Conservation (phyloP, 2,329 filamentous ascomycete species). For the Pezicula carpinea region DNA sequence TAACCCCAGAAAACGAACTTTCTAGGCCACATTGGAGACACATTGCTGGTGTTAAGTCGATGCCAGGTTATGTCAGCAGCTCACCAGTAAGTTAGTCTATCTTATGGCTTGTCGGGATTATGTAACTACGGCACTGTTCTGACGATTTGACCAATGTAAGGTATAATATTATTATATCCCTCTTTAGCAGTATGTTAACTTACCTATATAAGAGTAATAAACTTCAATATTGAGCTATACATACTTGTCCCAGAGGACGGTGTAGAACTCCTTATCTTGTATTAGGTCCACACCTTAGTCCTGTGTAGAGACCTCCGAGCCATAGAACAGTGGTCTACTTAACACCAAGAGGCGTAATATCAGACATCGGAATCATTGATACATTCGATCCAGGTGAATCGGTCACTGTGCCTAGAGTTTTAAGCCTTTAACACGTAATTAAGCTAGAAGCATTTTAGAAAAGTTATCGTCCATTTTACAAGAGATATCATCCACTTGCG, state of each 20-base stretch:
- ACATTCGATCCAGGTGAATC: too few species aligned
- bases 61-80: conserved; percentile 1
- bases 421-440: not conserved
- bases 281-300: too few species aligned
- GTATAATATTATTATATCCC: too few species aligned
- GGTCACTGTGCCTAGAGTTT: not conserved
- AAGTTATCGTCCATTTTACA: not conserved
- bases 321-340: not conserved
- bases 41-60: not conserved
- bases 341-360: too few species aligned
- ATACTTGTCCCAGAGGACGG: too few species aligned
- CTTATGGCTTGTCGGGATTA: not conserved
- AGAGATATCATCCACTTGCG: not conserved
- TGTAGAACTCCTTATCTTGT: too few species aligned
- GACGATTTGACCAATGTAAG: too few species aligned
- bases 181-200: too few species aligned
- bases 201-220: too few species aligned
- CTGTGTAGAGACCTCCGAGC: too few species aligned
- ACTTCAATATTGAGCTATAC: too few species aligned
- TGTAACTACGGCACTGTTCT: not conserved
- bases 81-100: conserved; percentile 2
- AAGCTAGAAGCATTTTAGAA: not conserved
- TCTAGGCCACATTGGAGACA: not conserved
- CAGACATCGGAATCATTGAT: too few species aligned
- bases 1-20: not conserved